Base-by-base conservation (phyloP, 345 rosid genomes). In the Eucalyptus globulus region DNA sequence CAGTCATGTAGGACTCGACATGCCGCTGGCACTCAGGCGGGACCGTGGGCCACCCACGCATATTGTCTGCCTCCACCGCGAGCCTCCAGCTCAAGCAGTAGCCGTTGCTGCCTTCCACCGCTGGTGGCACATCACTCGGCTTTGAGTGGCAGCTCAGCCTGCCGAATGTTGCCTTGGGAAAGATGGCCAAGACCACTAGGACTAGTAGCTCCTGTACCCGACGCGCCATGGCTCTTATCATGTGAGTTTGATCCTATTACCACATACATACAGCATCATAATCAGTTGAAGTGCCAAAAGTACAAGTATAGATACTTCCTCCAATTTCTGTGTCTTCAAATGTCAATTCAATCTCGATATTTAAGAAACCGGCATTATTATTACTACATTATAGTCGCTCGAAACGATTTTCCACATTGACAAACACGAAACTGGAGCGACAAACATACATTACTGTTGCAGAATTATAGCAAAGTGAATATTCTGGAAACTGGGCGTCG, bases 61-160 rank as follows among this genome's bases (percentile, higher is more conserved):
- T 91, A 88, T 97, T 97, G 94, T 97, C 95, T n/a, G 98, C 93
- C 93, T 97, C 98, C 92, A 94, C 94, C 4, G 93, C 98, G 88
- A 97, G 40, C 91, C 99, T 89, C 99, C 98, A 97, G 94, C 99
- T 97, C 90, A 95, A 92, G 92, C 97, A 96, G 90, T 93, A 83
- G 69, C 86, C 45, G 7, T 31, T 67, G 16, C 49, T 8, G 69
- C n/a, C 49, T 12, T 21, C 58, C 26, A 0, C 58, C 58, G 14
- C 47, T 14, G 37, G 86, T 9, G 51, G 87, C 31, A 44, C 54
- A 24, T 49, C 40, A 29, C 31, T 49, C 7, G 89, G 47, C 80
- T 89, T 27, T 1, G 19, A 60, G 62, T 6, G 50, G 43, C 47
- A 54, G 47, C 45, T 19, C 49, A 9, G 86, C 85, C 27, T 69